Evolutionary conservation across 176 grass and related monocot species (phyloP), one percentile per base, ranked within the genome.

Genomic region (Elaeis guineensis): DNA sequence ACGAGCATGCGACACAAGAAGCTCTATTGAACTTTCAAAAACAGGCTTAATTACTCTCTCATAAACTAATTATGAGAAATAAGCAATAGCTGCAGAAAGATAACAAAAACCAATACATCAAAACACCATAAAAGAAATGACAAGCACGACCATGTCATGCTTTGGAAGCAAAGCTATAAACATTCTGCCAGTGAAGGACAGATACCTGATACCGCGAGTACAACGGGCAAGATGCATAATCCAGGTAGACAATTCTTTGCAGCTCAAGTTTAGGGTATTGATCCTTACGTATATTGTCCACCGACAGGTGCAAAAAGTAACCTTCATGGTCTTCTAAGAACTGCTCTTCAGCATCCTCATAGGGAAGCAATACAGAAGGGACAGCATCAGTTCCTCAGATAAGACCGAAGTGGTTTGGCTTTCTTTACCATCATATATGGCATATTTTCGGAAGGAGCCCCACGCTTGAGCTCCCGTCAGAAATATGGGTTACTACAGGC

Each of bases 211-310:
- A 22, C 22, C 19, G 54, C 3, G 54, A 56, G 54, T 56, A 56
- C 54, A 56, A 21, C 6, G 54, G 54, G 54, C 19, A 56, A 56
- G 54, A 22, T 22, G 54, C 54, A 56, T 22, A 21, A 14, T 56
- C 54, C 54, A 56, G 19, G 18, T 56, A 56, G 54, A 56, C 21
- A 56, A 56, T 56, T 56, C 54, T 56, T 21, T 56, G 54, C 18
- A 56, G 54, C 9, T 56, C 54, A 56, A 56, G 54, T 19, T 56
- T 56, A 21, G 54, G 54, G 54, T 56, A 56, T 56, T 56, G 19
- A 14, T 19, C 54, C 54, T 14, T 56, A 11, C 54, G 54, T 3
- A 56, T 17, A 15, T 56, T 56, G 21, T 56, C 21, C 54, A 56
- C 19, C 1, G 54, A 56, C 54, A 56, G 21, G 54, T 56, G 54